Conservation (phyloP, 2,329 filamentous ascomycete species). For the Lachnellula occidentalis region DNA sequence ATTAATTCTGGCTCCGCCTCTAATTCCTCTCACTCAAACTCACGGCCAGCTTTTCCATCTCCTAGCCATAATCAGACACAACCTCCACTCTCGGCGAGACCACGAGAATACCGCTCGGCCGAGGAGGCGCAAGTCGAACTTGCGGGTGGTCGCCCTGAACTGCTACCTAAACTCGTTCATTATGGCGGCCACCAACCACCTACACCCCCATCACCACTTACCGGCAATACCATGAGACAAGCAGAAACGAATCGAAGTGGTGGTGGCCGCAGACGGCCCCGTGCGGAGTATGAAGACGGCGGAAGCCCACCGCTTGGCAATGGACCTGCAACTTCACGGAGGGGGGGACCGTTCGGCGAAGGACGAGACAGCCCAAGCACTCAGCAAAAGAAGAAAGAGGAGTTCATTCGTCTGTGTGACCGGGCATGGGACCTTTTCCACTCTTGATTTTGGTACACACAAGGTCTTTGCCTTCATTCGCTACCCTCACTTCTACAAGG, state of each 20-base stretch:
- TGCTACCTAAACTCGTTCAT: slow-evolving; percentile 89
- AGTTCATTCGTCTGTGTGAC: slow-evolving; percentile 81
- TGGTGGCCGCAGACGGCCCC: slow-evolving; percentile 65
- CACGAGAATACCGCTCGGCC: slow-evolving; percentile 87
- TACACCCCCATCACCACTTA: slow-evolving; percentile 60
- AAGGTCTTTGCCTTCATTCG: background rate
- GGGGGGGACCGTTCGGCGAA: slow-evolving; percentile 71
- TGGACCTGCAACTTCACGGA: slow-evolving; percentile 55
- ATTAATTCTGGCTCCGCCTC: slow-evolving; percentile 33
- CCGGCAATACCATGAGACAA: slow-evolving; percentile 27
- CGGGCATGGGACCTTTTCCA: slow-evolving; percentile 97
- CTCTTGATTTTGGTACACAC: slow-evolving; percentile 51
- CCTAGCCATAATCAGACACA: slow-evolving; percentile 63
- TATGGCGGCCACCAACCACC: slow-evolving; percentile 92
- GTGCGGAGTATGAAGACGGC: slow-evolving; percentile 92
- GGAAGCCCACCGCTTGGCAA: slow-evolving; percentile 78
- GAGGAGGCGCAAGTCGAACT: slow-evolving; percentile 92
- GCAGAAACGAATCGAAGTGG: slow-evolving; percentile 42
- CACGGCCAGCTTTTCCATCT: slow-evolving; percentile 67
- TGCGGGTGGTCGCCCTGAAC: slow-evolving; percentile 83
- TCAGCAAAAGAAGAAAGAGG: slow-evolving; percentile 80
- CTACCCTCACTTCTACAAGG: background rate
- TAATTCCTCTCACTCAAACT: slow-evolving; percentile 58
- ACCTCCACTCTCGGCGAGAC: slow-evolving; percentile 51
- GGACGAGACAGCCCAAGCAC: slow-evolving; percentile 80